phyloP scores from a whole-genome alignment of 768 basidiomycete genomes.

The Suillus bovinus region DNA sequence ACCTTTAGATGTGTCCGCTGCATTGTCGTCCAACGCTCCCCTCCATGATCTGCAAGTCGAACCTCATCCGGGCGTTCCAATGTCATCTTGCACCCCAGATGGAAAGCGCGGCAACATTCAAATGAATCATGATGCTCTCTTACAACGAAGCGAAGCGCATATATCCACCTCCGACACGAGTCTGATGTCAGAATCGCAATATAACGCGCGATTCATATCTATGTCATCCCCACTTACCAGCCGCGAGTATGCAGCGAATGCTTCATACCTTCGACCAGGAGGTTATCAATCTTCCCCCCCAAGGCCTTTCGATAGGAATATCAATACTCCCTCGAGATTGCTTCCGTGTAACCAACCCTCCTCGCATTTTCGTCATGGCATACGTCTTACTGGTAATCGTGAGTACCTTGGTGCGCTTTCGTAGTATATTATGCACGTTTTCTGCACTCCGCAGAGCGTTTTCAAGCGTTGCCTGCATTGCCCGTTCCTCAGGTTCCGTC shows the following conservation, averaged over 20 bases:
- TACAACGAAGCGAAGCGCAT: not conserved
- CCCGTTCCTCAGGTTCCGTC: not conserved
- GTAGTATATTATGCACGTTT: not conserved
- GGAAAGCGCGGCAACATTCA: not conserved
- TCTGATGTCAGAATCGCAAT: not conserved
- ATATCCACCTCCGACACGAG: not conserved
- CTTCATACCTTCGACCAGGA: not conserved
- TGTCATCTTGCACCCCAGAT: not conserved
- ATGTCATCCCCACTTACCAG: not conserved
- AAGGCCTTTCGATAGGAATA: not conserved
- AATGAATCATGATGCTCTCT: not conserved
- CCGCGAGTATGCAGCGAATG: not conserved
- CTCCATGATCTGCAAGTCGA: not conserved
- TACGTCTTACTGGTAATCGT: not conserved
- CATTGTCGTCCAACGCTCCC: not conserved
- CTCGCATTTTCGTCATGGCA: not conserved
- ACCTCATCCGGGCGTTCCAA: not conserved
- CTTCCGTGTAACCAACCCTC: not conserved
- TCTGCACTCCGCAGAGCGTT: not conserved
- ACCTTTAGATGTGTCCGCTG: not conserved
- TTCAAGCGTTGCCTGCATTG: not conserved
- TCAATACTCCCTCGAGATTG: not conserved
- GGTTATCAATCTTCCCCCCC: not conserved
- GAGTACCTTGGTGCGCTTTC: not conserved
- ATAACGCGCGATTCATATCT: not conserved